These are phyloP conservation scores for Rhizopogon vinicolor DNA, from an alignment of 768 basidiomycete species.

Conservation along the genomic window DNA sequence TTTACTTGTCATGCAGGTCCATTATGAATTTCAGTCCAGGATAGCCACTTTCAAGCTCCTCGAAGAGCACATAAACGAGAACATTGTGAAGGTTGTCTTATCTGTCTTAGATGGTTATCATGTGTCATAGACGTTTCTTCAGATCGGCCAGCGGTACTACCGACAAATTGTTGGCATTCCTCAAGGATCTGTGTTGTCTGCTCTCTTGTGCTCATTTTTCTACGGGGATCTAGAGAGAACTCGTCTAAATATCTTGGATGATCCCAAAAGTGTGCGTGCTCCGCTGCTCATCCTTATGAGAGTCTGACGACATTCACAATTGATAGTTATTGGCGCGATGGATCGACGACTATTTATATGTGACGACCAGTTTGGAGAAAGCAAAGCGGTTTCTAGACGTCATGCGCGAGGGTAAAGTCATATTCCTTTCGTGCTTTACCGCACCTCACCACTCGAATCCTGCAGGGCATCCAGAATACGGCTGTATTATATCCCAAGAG, in stretches of 20 bases:
- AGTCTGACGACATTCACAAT: background rate
- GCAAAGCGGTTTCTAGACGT: conserved; percentile 67
- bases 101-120: background rate
- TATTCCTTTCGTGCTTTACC: background rate
- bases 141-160: conserved; percentile 83
- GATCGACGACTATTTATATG: conserved; percentile 92
- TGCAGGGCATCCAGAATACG: conserved; percentile 88
- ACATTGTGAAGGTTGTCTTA: conserved; percentile 75
- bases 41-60: conserved; percentile 68
- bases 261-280: conserved; percentile 56
- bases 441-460: background rate
- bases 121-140: background rate
- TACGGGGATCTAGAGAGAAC: conserved; percentile 85
- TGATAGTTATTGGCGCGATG: conserved; percentile 72
- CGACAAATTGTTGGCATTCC: conserved; percentile 94
- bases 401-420: conserved; percentile 63
- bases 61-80: conserved; percentile 86
- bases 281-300: background rate
- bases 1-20: conserved; percentile 34
- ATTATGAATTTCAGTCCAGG: conserved; percentile 47
- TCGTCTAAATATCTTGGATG: conserved; percentile 45
- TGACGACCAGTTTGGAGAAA: conserved; percentile 60
- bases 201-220: conserved; percentile 90
- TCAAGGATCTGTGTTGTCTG: conserved; percentile 95
- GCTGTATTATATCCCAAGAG: conserved; percentile 82